phyloP scores from a whole-genome alignment of 768 basidiomycete species.

The Suillus plorans region DNA sequence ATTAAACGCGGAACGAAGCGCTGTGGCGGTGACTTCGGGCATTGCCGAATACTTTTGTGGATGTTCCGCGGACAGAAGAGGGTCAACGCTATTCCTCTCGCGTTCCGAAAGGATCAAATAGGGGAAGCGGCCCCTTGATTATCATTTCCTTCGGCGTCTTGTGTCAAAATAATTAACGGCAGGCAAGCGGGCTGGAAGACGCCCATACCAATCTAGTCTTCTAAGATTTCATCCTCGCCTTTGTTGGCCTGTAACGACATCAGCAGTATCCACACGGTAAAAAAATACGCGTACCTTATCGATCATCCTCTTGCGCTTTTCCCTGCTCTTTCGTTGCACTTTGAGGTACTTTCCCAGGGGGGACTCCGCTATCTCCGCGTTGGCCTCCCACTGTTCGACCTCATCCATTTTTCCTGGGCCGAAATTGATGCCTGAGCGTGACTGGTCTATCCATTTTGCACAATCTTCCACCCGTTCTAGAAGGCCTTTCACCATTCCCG shows the following conservation, averaged over 20 bases:
- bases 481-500: conserved; percentile 65
- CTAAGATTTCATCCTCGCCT: conserved; percentile 70
- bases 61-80: conserved; percentile 4
- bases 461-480: conserved; percentile 89
- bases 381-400: conserved; percentile 73
- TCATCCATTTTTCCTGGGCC: conserved; percentile 68
- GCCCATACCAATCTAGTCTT: conserved; percentile 30
- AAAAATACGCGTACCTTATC: conserved; percentile 58
- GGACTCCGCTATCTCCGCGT: conserved; percentile 60
- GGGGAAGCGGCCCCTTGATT: neutral
- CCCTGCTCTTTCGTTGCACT: conserved; percentile 77
- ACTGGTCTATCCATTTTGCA: conserved; percentile 71
- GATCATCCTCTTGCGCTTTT: conserved; percentile 64
- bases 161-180: neutral
- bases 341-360: conserved; percentile 83
- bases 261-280: conserved; percentile 13
- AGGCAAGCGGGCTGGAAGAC: neutral
- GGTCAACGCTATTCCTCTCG: neutral
- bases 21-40: conserved; percentile 2
- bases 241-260: conserved; percentile 55
- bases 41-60: neutral
- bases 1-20: conserved; percentile 1
- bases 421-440: conserved; percentile 69
- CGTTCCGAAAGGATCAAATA: neutral
- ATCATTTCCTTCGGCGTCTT: neutral